Percentiles rank a stretch among this genome's conserved stretches.
These are phyloP conservation scores for Schwanniomyces sp. DNA, from an alignment of 805 yeast genomes.

Conservation along the genomic window DNA sequence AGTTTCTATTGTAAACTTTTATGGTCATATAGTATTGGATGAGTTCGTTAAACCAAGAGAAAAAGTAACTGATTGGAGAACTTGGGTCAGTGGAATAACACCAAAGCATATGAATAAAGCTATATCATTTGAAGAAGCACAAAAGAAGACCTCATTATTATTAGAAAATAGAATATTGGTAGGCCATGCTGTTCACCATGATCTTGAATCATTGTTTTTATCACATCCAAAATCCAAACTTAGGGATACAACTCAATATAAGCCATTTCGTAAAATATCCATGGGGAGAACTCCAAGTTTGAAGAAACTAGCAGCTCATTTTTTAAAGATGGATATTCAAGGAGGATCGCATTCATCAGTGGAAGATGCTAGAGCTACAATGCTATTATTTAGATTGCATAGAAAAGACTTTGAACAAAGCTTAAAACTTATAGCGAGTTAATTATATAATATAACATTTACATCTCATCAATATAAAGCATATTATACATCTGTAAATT, in stretches of 20 bases:
- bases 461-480: neutral
- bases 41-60: constrained; percentile 73
- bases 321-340: constrained; percentile 65
- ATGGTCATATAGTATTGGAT: constrained; percentile 72
- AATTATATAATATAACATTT: neutral
- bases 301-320: constrained; percentile 59
- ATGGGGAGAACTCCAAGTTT: constrained; percentile 73
- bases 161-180: constrained; percentile 60
- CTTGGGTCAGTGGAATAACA: constrained; percentile 86
- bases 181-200: constrained; percentile 86
- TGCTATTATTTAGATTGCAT: constrained; percentile 69
- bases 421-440: constrained; percentile 1
- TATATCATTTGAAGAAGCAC: constrained; percentile 65
- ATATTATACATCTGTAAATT: neutral
- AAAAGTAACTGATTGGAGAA: constrained; percentile 85
- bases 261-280: constrained; percentile 57
- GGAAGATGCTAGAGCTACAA: constrained; percentile 87
- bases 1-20: constrained; percentile 82
- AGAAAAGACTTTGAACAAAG: constrained; percentile 59
- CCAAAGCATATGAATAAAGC: constrained; percentile 72
- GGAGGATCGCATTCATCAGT: constrained; percentile 79
- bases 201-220: constrained; percentile 63
- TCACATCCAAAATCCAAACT: constrained; percentile 64
- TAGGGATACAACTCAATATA: constrained; percentile 73
- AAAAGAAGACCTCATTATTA: constrained; percentile 50